A percentile compares a stretch with the other conserved stretches of the same genome.
phyloP scores from a whole-genome alignment of 2,329 filamentous ascomycete genomes.

The Blastomyces parvus region DNA sequence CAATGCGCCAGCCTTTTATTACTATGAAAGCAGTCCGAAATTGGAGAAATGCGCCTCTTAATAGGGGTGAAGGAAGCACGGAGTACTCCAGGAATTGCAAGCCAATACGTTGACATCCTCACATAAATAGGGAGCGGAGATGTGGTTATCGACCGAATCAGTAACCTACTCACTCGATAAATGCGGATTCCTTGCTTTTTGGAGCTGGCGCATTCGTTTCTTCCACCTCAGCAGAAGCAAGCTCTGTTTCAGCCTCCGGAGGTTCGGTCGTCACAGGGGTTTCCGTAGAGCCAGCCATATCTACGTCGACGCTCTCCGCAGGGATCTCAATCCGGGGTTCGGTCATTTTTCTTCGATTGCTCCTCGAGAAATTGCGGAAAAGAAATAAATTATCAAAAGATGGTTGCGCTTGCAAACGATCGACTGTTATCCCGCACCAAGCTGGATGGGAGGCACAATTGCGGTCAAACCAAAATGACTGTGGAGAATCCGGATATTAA shows the following conservation, averaged over 20 bases:
- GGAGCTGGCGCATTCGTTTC: background rate
- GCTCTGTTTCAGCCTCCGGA: constrained; percentile 4
- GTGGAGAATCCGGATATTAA: background rate
- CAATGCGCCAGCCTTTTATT: background rate
- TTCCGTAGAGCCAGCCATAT: constrained; percentile 20
- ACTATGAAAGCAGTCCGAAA: background rate
- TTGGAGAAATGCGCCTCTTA: background rate
- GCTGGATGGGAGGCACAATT: background rate
- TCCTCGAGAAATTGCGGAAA: background rate
- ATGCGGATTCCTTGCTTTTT: constrained; percentile 7
- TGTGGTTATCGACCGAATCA: background rate
- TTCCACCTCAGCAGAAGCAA: background rate
- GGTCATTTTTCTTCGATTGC: constrained; percentile 6
- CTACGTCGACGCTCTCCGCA: constrained; percentile 18
- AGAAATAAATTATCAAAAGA: background rate
- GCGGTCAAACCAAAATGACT: background rate
- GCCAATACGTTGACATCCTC: background rate
- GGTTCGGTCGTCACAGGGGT: constrained; percentile 6
- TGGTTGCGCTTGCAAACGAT: background rate
- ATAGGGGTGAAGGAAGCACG: background rate
- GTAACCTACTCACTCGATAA: constrained; percentile 11
- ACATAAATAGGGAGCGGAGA: background rate
- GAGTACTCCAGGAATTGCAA: background rate
- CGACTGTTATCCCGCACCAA: background rate
- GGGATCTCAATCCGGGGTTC: constrained; percentile 13